Base-by-base conservation (phyloP, 1,284 basidiomycete species). In the Thecaphora thlaspeos region DNA sequence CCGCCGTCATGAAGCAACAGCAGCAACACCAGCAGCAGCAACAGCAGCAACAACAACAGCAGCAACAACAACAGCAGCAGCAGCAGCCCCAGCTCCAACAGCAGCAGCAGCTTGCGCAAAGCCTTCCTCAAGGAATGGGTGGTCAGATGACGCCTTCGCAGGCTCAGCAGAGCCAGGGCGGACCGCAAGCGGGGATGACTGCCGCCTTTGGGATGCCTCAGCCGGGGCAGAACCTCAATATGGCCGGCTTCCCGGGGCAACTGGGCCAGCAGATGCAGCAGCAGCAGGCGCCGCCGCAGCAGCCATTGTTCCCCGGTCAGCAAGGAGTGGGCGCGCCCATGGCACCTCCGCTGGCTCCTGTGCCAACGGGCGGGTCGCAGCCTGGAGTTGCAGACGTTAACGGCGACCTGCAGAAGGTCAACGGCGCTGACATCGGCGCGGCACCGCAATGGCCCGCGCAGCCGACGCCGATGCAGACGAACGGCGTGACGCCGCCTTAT, bases 381-480 rank as follows among this genome's bases (percentile, higher is more conserved):
- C 36, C 59, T 4, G 54, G 47, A 15, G 37, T 51, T 17, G 53
- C 53, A 41, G 56, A 42, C 46, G 54, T 53, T 18, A 50, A 53
- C 17, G 45, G 26, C 2, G 48, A 47, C 5, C 50, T 56, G 51
- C 51, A 5, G 4, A 34, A 34, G 32, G 32, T 17, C 11, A 34
- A 34, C 12, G 32, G 57, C 24, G 24, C 54, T 28, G 48, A 53
- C 19, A 15, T 51, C 2, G 49, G 53, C 12, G 51, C 59, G 21
- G 48, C 54, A 17, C 59, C 58, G 12, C 45, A 53, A 37, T 55
- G 48, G 62, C 62, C 61, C 14, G 54, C 60, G 22, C 59, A 58
- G 18, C 46, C 56, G n/a, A 58, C 58, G 34, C 62, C 62, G 3
- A 56, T 46, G 24, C 61, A 61, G 42, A 23, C 48, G 4, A 57